Conservation (phyloP, 2,329 filamentous ascomycete species). For the Sporothrix protearum region DNA sequence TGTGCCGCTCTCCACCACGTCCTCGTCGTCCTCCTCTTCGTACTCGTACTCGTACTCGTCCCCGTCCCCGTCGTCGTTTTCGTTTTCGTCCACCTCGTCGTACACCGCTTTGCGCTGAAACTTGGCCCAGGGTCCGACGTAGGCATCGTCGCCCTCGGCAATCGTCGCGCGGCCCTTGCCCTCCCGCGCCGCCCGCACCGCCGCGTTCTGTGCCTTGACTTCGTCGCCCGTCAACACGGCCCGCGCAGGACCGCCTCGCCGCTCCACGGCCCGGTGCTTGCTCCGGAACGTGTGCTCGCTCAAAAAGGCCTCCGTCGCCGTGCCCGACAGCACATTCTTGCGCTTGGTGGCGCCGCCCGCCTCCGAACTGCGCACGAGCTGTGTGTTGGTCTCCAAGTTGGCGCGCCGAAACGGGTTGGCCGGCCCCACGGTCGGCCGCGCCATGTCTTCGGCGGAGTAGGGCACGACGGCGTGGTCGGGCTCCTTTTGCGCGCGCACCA, state of each 20-base stretch:
- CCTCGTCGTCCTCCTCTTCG: slow-evolving; percentile 66
- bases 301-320: slow-evolving; percentile 80
- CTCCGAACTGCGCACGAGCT: slow-evolving; percentile 31
- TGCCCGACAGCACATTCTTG: slow-evolving; percentile 80
- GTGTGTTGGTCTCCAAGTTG: slow-evolving; percentile 30
- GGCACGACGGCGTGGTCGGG: slow-evolving; percentile 59
- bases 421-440: slow-evolving; percentile 63
- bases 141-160: slow-evolving; percentile 81
- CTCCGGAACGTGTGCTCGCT: slow-evolving; percentile 87
- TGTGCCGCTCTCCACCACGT: slow-evolving; percentile 61
- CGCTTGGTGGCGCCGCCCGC: slow-evolving; percentile 49
- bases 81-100: slow-evolving; percentile 69
- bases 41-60: slow-evolving; percentile 59
- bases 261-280: slow-evolving; percentile 80
- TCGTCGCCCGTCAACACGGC: slow-evolving; percentile 54
- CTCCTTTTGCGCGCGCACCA: slow-evolving; percentile 53
- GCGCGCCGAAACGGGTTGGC: slow-evolving; percentile 68
- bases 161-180: slow-evolving; percentile 79
- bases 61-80: slow-evolving; percentile 64
- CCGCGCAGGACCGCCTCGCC: slow-evolving; percentile 55
- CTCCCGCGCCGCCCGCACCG: slow-evolving; percentile 71
- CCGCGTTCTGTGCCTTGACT: slow-evolving; percentile 67
- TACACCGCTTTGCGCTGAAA: slow-evolving; percentile 67
- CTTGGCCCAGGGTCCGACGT: slow-evolving; percentile 91
- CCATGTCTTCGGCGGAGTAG: slow-evolving; percentile 70